Evolutionary conservation across 2,329 filamentous ascomycete genomes (phyloP), one percentile per base, ranked within the genome.

Genomic region (Penicillium sp.): DNA sequence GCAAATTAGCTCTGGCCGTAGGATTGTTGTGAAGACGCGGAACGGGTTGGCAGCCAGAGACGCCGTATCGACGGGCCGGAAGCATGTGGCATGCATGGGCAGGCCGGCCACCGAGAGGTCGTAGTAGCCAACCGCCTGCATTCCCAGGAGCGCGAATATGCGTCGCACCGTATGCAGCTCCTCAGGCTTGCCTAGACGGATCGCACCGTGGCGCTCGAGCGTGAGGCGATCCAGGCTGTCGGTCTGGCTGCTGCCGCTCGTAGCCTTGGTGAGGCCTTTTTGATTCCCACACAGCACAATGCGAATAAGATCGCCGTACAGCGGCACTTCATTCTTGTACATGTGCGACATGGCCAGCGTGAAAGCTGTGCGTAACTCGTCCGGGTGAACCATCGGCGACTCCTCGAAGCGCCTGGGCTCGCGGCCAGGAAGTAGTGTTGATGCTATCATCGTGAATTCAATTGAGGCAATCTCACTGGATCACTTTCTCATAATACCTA

Each of bases 81-180:
- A 83, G 8, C 74, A 77, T 0, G 80, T 82, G 1, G 79, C 79
- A 55, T 82, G 79, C 65, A 82, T 74, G 0, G 80, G 80, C 14
- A 83, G 67, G 0, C 74, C 74, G 3, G 75, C 79, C 0, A 73
- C 62, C 0, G 72, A 74, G 0, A 82, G 69, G 54, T 83, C 79
- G 58, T 82, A 82, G 62, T 82, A 81, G 0, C 78, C 79, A 0
- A 82, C 78, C 0, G 80, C 71, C 21, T 74, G 62, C 73, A 82
- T 77, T 5, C 75, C 78, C 56, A 82, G 65, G 1, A 81, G 56
- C 0, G 69, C 67, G 57, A 82, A 81, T 26, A 82, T 63, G 8
- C 77, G 73, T 1, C 68, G 56, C 45, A 80, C 72, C 1, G 69
- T 77, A 4, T 63, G 61, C 11, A 81, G 64, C 59, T 82, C 79